Percentiles rank a stretch among this genome's conserved stretches.
Conservation (phyloP, 2,329 filamentous ascomycete species). For the Pseudophaeomoniella oleicola region DNA sequence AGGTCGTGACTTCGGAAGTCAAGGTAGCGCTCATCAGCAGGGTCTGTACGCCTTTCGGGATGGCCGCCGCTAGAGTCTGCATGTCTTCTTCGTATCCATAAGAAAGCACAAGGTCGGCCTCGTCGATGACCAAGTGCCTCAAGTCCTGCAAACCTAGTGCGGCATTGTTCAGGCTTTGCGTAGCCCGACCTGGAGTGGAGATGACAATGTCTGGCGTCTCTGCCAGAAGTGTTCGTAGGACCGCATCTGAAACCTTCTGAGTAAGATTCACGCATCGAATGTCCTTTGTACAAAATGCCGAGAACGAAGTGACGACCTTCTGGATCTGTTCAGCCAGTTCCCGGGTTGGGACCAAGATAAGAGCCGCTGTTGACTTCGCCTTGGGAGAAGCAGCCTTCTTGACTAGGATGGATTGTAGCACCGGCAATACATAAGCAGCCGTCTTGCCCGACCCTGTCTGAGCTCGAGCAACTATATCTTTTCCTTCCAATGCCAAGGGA, state of each 20-base stretch:
- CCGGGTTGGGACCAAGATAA: slow-evolving; percentile 86
- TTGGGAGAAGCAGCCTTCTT: slow-evolving; percentile 43
- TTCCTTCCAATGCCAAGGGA: slow-evolving; percentile 71
- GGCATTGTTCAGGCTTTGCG: slow-evolving; percentile 59
- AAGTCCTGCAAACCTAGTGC: slow-evolving; percentile 58
- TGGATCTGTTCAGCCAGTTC: slow-evolving; percentile 88
- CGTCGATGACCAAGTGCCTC: slow-evolving; percentile 73
- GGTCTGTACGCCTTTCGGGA: slow-evolving; percentile 78
- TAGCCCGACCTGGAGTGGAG: slow-evolving; percentile 75
- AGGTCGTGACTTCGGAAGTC: slow-evolving; percentile 68
- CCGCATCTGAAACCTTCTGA: slow-evolving; percentile 76
- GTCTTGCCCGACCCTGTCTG: slow-evolving; percentile 97
- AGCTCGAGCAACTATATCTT: slow-evolving; percentile 80
- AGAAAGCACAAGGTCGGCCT: slow-evolving; percentile 82
- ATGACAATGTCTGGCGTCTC: slow-evolving; percentile 81
- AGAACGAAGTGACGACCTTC: slow-evolving; percentile 61
- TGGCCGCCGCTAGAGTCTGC: slow-evolving; percentile 57
- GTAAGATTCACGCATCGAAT: slow-evolving; percentile 74
- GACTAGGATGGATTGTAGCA: slow-evolving; percentile 72
- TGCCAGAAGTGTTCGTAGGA: slow-evolving; percentile 73
- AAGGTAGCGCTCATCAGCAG: slow-evolving; percentile 90
- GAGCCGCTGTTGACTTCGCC: slow-evolving; percentile 38
- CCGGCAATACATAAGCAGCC: slow-evolving; percentile 80
- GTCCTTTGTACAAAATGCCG: slow-evolving; percentile 72
- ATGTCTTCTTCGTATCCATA: slow-evolving; percentile 92